A percentile compares a stretch with the other conserved stretches of the same genome.
Evolutionary conservation across 1,139 yeast genomes (phyloP).

Genomic region (Yamadazyma membranifaciens): DNA sequence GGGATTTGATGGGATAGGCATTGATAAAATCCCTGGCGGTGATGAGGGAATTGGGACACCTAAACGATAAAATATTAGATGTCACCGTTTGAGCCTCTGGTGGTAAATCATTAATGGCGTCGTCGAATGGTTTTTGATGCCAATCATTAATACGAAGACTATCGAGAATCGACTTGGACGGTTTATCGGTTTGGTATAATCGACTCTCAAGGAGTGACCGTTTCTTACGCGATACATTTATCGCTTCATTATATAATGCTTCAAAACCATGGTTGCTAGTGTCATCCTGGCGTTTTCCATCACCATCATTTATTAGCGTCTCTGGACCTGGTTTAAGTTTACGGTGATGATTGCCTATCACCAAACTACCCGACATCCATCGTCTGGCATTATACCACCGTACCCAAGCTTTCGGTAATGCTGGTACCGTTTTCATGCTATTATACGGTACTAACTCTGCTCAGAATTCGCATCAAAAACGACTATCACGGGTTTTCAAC

Average conservation of each 20-base stretch:
- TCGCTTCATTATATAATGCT: neutral
- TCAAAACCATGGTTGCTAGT: constrained; percentile 1
- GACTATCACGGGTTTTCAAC: constrained; percentile 4
- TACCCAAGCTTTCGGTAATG: too few relatives aligned
- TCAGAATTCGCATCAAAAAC: constrained; percentile 4
- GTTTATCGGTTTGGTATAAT: constrained; percentile 1
- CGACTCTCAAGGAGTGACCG: neutral
- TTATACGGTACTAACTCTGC: neutral
- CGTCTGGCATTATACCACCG: too few relatives aligned
- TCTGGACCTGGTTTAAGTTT: too few relatives aligned
- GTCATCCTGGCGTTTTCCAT: too few relatives aligned
- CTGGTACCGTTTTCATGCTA: neutral
- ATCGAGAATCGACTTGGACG: constrained; percentile 16
- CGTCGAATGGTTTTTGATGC: constrained; percentile 27
- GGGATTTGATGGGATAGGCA: constrained; percentile 32
- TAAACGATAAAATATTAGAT: constrained; percentile 35
- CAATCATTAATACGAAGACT: constrained; percentile 30
- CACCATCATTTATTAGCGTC: too few relatives aligned
- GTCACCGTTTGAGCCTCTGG: constrained; percentile 14
- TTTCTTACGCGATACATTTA: neutral
- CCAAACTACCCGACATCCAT: too few relatives aligned
- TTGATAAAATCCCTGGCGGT: constrained; percentile 37
- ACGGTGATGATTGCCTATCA: too few relatives aligned
- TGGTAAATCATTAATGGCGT: constrained; percentile 26
- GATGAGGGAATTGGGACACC: constrained; percentile 36